Percentiles rank a stretch among this genome's conserved stretches.
These are phyloP conservation scores for Ottelia alismoides DNA, from an alignment of 106 monocot species.

Conservation along the genomic window DNA sequence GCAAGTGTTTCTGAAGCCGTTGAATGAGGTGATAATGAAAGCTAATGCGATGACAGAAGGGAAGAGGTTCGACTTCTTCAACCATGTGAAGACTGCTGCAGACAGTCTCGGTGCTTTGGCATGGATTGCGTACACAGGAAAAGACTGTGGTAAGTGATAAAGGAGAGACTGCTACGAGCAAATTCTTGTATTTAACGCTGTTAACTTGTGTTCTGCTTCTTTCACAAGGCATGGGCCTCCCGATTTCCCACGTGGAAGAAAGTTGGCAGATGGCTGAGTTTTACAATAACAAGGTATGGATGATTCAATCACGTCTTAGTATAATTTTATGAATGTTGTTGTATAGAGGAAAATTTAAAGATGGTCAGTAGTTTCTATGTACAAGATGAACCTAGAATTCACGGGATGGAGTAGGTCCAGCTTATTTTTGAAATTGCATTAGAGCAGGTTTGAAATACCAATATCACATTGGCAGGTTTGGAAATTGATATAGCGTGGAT, in stretches of 20 bases:
- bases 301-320: too few species aligned
- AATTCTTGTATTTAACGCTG: background rate
- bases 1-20: constrained; percentile 73
- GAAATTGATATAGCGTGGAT: too few species aligned
- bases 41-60: constrained; percentile 86
- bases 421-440: too few species aligned
- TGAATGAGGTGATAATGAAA: constrained; percentile 75
- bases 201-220: background rate
- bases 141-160: constrained; percentile 65
- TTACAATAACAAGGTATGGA: constrained; percentile 89
- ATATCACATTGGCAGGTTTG: too few species aligned
- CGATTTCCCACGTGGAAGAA: constrained; percentile 92
- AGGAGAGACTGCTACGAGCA: background rate
- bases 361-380: too few species aligned
- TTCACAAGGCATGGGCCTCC: constrained; percentile 75
- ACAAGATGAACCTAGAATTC: too few species aligned
- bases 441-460: too few species aligned
- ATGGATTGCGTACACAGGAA: constrained; percentile 91
- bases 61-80: constrained; percentile 68
- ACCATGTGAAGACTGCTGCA: constrained; percentile 69
- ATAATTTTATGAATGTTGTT: too few species aligned
- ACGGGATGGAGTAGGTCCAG: too few species aligned
- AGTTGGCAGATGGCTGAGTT: constrained; percentile 99
- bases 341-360: too few species aligned
- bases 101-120: constrained; percentile 85